phyloP scores from a whole-genome alignment of 1,139 yeast genomes.

The Lipomyces yarrowii region DNA sequence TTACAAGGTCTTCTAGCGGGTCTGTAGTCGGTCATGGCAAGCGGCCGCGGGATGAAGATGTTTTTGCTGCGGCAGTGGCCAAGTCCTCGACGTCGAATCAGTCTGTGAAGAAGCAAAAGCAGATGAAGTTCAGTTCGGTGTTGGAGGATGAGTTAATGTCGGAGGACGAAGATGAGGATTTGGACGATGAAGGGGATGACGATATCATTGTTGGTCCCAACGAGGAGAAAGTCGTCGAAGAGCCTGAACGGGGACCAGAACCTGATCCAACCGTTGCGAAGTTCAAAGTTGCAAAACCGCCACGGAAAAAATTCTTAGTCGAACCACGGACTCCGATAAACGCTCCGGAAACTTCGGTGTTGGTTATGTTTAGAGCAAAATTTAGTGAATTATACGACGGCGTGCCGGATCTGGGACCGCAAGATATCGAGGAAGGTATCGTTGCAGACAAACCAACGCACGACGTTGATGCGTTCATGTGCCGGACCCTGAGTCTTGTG shows the following conservation, averaged over 20 bases:
- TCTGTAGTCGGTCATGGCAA: constrained; percentile 2
- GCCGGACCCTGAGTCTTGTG: constrained; percentile 43
- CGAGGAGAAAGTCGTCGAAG: background rate
- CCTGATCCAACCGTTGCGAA: background rate
- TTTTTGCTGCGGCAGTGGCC: constrained; percentile 24
- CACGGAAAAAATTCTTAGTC: constrained; percentile 12
- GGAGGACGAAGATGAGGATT: constrained; percentile 26
- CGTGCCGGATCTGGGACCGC: constrained; percentile 44
- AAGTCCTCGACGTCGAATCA: background rate
- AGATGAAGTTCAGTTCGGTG: constrained; percentile 17
- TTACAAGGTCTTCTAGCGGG: background rate
- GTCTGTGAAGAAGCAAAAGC: constrained; percentile 5
- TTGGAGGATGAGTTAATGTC: constrained; percentile 26
- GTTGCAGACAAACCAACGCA: constrained; percentile 36
- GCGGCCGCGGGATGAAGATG: constrained; percentile 23
- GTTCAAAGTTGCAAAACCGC: constrained; percentile 8
- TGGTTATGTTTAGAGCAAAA: constrained; percentile 42
- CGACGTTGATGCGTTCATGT: constrained; percentile 42
- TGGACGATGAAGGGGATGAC: constrained; percentile 17
- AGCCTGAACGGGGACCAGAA: background rate
- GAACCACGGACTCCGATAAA: constrained; percentile 18
- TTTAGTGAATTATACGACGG: constrained; percentile 43
- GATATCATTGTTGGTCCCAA: background rate
- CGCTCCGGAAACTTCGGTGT: constrained; percentile 29
- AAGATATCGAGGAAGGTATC: constrained; percentile 46